Base-by-base conservation (phyloP, 116 monocot genomes). In the Trichopus zeylanicus region DNA sequence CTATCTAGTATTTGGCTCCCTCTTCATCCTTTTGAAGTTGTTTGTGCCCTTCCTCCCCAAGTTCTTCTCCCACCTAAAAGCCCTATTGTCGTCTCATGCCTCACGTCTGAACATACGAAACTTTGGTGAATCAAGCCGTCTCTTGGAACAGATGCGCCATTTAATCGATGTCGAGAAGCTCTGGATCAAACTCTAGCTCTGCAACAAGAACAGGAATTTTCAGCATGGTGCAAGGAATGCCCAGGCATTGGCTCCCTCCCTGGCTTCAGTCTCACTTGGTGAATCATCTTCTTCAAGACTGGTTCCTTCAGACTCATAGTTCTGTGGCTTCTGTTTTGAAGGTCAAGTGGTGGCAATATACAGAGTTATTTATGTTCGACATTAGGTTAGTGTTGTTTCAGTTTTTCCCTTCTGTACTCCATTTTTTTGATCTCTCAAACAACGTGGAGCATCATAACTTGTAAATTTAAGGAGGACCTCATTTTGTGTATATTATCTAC, bases 201-300 rank as follows among this genome's bases (percentile, higher is more conserved):
- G 55, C 62, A 83, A 87, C 64, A 87, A 92, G 61, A 64, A 67
- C 3, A 73, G 75, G 46, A 86, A 72, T 58, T 76, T 95, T 29
- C 81, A 74, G 61, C 86, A 72, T 38, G 81, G 90, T 7, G 87
- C 95, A 5, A 84, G 72, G 27, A 95, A 76, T 63, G 95, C 95
- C 34, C 58, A 90, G 21, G 87, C 57, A 7, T 95, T 86, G 89
- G 89, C 87, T 12, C 86, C 95, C 1, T 86, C 94, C 28, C 51
- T 95, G 26, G 51, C 95, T 63, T 95, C 95, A 8, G 90, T 89
- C 35, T 89, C 95, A 7, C 71, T 95, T 7, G 81, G 89, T 10
- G 78, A 92, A 51, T 66, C 81, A 8, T 75, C 81, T 15, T 64
- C 83, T 22, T 75, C 73, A 57, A 78, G 86, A 34, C 31, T 53